Percentiles rank a stretch among this genome's conserved stretches.
These are phyloP conservation scores for Papilionanthe hybrid DNA, from an alignment of 116 monocot genomes.

Conservation along the genomic window DNA sequence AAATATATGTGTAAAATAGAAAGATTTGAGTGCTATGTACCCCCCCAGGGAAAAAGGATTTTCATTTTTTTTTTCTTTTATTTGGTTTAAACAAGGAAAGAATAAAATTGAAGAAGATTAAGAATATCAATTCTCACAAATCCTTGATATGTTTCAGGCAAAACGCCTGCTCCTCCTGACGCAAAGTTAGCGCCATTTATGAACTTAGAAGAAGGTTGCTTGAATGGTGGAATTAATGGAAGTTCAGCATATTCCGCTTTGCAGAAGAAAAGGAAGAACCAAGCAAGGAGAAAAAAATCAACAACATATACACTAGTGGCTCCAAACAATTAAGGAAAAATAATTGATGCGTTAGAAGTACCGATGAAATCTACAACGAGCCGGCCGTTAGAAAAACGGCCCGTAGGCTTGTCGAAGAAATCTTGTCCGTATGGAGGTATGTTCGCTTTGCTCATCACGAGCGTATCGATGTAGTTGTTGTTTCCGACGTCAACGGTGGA, in stretches of 20 bases:
- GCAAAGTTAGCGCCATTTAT: constrained; percentile 29
- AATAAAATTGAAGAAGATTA: neutral
- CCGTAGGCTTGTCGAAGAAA: constrained; percentile 21
- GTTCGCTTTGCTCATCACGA: constrained; percentile 13
- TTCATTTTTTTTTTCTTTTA: too few relatives aligned
- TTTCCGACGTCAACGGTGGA: constrained; percentile 25
- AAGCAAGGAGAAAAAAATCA: neutral
- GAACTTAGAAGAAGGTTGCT: constrained; percentile 20
- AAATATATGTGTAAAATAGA: too few relatives aligned
- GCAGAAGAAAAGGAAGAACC: neutral
- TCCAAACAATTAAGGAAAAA: neutral
- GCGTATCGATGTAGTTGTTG: constrained; percentile 37
- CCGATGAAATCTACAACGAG: constrained; percentile 35
- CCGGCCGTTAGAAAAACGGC: constrained; percentile 31
- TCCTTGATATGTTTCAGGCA: constrained; percentile 31
- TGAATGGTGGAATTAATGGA: constrained; percentile 30
- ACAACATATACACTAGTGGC: neutral
- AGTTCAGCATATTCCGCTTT: constrained; percentile 34
- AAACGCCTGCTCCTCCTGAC: constrained; percentile 34
- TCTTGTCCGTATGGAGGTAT: constrained; percentile 25
- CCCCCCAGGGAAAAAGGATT: too few relatives aligned
- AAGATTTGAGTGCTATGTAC: too few relatives aligned
- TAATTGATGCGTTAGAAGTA: neutral
- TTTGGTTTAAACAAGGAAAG: neutral
- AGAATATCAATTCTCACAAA: constrained; percentile 8